Conservation (phyloP, 2,329 filamentous ascomycete species). For the Fusarium nygamai region DNA sequence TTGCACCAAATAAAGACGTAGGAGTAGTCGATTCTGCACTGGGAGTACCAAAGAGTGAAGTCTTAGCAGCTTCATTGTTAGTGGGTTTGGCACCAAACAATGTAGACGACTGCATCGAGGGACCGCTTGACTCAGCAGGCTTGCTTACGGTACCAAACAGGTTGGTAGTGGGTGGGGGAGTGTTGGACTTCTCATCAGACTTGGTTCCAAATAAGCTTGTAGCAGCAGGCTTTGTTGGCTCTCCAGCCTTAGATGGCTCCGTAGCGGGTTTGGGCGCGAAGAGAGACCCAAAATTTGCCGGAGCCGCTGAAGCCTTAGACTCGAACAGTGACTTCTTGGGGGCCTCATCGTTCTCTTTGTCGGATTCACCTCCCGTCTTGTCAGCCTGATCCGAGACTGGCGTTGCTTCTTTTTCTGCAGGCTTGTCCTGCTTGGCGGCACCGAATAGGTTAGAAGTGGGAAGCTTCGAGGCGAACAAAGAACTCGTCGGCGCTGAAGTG, state of each 20-base stretch:
- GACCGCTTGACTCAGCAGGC: slow-evolving; percentile 43
- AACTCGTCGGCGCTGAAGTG: slow-evolving; percentile 44
- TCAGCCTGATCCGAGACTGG: slow-evolving; percentile 41
- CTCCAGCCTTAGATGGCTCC: slow-evolving; percentile 43
- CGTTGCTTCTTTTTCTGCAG: slow-evolving; percentile 43
- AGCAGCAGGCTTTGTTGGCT: slow-evolving; percentile 40
- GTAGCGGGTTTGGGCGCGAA: slow-evolving; percentile 48
- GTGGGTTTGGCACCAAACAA: slow-evolving; percentile 50
- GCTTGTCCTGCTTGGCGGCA: slow-evolving; percentile 46
- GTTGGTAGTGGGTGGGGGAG: slow-evolving; percentile 39
- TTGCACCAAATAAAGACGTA: slow-evolving; percentile 40
- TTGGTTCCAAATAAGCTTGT: slow-evolving; percentile 53
- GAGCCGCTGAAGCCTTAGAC: slow-evolving; percentile 45
- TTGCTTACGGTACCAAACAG: slow-evolving; percentile 53
- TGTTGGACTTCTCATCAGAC: slow-evolving; percentile 44
- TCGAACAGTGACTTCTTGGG: slow-evolving; percentile 48
- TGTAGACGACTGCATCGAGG: slow-evolving; percentile 45
- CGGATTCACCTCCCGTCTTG: slow-evolving; percentile 53
- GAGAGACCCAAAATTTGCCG: slow-evolving; percentile 44
- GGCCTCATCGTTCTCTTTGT: slow-evolving; percentile 56
- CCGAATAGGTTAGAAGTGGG: slow-evolving; percentile 51
- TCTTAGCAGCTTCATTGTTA: slow-evolving; percentile 31
- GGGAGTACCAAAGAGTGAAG: slow-evolving; percentile 47
- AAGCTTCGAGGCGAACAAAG: slow-evolving; percentile 52
- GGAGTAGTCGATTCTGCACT: slow-evolving; percentile 28